A percentile compares a stretch with the other conserved stretches of the same genome.
Conservation (phyloP, 2,329 filamentous ascomycete genomes). For the Gaeumannomyces tritici region DNA sequence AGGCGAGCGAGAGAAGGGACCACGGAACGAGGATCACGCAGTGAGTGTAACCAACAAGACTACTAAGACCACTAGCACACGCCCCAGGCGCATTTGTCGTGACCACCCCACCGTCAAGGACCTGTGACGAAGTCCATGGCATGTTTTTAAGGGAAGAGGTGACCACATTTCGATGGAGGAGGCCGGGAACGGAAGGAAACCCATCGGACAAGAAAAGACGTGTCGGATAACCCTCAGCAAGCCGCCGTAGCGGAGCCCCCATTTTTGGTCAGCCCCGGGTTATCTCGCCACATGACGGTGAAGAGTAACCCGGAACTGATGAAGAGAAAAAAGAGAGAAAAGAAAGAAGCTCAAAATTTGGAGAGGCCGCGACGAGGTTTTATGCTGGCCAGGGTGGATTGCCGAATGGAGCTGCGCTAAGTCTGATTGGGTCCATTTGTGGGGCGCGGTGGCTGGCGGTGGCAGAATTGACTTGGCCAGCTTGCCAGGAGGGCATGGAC, state of each 20-base stretch:
- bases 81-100: constrained; percentile 28
- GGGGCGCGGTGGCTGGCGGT: background rate
- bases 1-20: no score
- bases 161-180: constrained; percentile 34
- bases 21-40: no score
- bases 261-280: constrained; percentile 17
- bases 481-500: no score
- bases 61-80: no score
- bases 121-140: constrained; percentile 30
- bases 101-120: constrained; percentile 43
- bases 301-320: constrained; percentile 36
- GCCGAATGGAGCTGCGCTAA: background rate
- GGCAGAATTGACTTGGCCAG: background rate
- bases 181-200: constrained; percentile 48
- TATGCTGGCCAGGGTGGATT: background rate
- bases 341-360: constrained; percentile 9
- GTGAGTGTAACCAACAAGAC: no score
- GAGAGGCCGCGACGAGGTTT: background rate
- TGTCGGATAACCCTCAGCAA: constrained; percentile 40
- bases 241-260: constrained; percentile 43
- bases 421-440: background rate
- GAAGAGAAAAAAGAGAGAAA: constrained; percentile 27
- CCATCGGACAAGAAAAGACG: constrained; percentile 26
- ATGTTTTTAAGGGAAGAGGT: constrained; percentile 34
- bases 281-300: constrained; percentile 42